Evolutionary conservation across 2,329 filamentous ascomycete genomes (phyloP).

Genomic region (Apiospora phragmitis): DNA sequence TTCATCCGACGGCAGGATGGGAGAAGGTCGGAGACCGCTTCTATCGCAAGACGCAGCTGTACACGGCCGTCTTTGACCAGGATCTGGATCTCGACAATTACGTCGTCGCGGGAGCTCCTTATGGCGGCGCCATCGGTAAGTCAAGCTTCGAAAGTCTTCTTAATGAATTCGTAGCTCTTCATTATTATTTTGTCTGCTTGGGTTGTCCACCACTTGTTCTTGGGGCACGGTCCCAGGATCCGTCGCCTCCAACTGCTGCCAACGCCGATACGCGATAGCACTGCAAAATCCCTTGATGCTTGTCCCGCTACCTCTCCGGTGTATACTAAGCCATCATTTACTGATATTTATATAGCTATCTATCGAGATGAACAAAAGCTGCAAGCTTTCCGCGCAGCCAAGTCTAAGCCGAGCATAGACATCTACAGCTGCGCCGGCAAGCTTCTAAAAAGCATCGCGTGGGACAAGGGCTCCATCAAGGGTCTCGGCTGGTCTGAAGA

Average conservation of each 20-base stretch:
- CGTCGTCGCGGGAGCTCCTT: constrained; percentile 86
- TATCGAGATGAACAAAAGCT: constrained; percentile 88
- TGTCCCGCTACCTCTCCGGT: not conserved
- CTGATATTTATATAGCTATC: constrained; percentile 58
- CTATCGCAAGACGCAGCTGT: constrained; percentile 93
- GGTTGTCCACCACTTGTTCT: not conserved
- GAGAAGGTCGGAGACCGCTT: constrained; percentile 90
- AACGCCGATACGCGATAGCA: not conserved
- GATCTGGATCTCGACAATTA: constrained; percentile 96
- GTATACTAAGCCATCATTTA: not conserved
- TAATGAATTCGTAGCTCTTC: not conserved
- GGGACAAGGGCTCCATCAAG: constrained; percentile 87
- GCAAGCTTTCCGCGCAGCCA: constrained; percentile 71
- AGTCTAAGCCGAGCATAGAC: constrained; percentile 83
- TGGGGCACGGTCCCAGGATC: not conserved
- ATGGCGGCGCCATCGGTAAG: constrained; percentile 89
- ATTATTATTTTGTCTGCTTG: not conserved
- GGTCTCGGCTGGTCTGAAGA: constrained; percentile 96
- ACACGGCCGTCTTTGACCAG: constrained; percentile 89
- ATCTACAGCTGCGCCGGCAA: constrained; percentile 93
- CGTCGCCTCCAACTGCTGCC: not conserved
- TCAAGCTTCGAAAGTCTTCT: not conserved
- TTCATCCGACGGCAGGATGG: constrained; percentile 83
- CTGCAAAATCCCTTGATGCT: not conserved
- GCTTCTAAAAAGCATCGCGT: constrained; percentile 80